Percentiles rank a stretch among this genome's conserved stretches.
Evolutionary conservation across 2,329 filamentous ascomycete genomes (phyloP).

Genomic region (Monilinia vaccinii-corymbosi): DNA sequence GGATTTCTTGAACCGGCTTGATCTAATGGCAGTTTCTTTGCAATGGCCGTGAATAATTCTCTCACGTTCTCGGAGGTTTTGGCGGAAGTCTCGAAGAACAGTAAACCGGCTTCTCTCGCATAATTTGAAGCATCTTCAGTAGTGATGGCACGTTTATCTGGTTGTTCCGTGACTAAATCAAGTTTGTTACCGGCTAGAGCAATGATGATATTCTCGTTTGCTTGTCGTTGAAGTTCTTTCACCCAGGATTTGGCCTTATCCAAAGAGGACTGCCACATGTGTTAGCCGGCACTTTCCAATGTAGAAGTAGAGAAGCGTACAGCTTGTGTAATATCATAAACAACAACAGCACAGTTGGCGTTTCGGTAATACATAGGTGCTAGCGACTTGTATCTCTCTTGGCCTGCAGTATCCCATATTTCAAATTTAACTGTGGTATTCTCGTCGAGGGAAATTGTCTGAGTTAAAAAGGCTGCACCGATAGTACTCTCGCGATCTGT

Average conservation of each 20-base stretch:
- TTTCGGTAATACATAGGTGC: slow-evolving; percentile 99
- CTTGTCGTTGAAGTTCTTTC: slow-evolving; percentile 95
- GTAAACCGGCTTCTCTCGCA: slow-evolving; percentile 80
- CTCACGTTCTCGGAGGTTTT: slow-evolving; percentile 95
- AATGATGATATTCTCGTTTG: slow-evolving; percentile 99
- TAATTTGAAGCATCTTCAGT: slow-evolving; percentile 92
- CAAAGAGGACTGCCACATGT: slow-evolving; percentile 63
- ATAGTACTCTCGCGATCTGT: slow-evolving; percentile 27
- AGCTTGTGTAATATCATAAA: slow-evolving; percentile 98
- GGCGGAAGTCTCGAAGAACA: slow-evolving; percentile 98
- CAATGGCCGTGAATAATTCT: slow-evolving; percentile 94
- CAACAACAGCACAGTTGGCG: slow-evolving; percentile 97
- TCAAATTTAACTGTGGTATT: slow-evolving; percentile 99
- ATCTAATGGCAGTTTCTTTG: slow-evolving; percentile 93
- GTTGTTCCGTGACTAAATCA: slow-evolving; percentile 87
- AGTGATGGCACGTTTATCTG: slow-evolving; percentile 87
- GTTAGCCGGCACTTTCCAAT: background rate
- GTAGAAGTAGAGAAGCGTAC: slow-evolving; percentile 41
- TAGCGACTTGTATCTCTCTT: slow-evolving; percentile 97
- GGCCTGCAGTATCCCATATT: slow-evolving; percentile 98
- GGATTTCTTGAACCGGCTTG: slow-evolving; percentile 88
- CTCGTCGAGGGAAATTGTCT: slow-evolving; percentile 97
- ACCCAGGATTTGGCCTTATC: slow-evolving; percentile 99
- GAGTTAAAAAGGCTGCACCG: slow-evolving; percentile 91
- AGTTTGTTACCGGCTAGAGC: slow-evolving; percentile 96